These are phyloP conservation scores for Psilocybe cubensis DNA, from an alignment of 768 basidiomycete genomes.

Conservation along the genomic window DNA sequence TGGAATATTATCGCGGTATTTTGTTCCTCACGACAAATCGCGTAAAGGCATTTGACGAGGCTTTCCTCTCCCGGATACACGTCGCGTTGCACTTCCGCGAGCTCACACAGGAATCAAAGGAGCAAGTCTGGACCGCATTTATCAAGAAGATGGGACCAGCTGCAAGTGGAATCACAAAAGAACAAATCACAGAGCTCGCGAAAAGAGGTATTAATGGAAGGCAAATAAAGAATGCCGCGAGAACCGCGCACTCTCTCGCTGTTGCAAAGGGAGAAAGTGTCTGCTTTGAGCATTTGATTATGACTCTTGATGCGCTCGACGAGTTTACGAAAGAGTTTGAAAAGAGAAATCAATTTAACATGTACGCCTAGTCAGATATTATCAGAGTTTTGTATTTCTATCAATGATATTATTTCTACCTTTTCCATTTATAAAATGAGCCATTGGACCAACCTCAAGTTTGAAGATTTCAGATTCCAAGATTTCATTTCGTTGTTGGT, in stretches of 20 bases:
- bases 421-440: too few species aligned
- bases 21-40: slow-evolving; percentile 62
- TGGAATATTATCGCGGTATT: slow-evolving; percentile 61
- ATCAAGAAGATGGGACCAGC: slow-evolving; percentile 47
- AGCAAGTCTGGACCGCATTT: slow-evolving; percentile 69
- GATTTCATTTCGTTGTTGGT: too few species aligned
- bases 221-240: slow-evolving; percentile 72
- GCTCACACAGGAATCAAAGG: slow-evolving; percentile 52
- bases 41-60: slow-evolving; percentile 65
- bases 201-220: slow-evolving; percentile 60
- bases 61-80: slow-evolving; percentile 70
- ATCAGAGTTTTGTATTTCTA: too few species aligned
- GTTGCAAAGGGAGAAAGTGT: slow-evolving; percentile 49
- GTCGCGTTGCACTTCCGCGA: slow-evolving; percentile 69
- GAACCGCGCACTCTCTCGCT: slow-evolving; percentile 67
- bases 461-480: too few species aligned
- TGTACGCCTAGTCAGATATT: too few species aligned
- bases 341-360: slow-evolving; percentile 24
- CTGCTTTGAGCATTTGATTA: slow-evolving; percentile 52
- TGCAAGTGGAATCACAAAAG: slow-evolving; percentile 36
- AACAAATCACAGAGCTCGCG: slow-evolving; percentile 50
- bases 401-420: too few species aligned
- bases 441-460: too few species aligned
- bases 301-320: slow-evolving; percentile 65
- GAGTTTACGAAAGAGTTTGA: slow-evolving; percentile 56